A percentile compares a stretch with the other conserved stretches of the same genome.
phyloP scores from a whole-genome alignment of 441 rosid genomes.

The Sinapis alba region DNA sequence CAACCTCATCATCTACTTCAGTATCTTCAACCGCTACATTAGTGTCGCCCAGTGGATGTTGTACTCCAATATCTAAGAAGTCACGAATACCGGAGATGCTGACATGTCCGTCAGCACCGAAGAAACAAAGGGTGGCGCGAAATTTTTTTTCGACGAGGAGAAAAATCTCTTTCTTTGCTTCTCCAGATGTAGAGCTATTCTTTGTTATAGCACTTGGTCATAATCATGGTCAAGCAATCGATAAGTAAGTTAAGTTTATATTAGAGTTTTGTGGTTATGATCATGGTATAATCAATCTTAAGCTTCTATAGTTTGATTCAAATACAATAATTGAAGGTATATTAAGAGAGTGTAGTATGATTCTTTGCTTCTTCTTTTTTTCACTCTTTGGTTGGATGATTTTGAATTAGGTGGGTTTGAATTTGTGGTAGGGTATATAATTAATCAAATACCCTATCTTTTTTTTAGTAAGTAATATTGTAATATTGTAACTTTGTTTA shows the following conservation, averaged over 20 bases:
- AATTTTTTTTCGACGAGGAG: conserved; percentile 51
- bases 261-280: conserved; percentile 39
- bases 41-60: conserved; percentile 46
- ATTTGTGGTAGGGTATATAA: conserved; percentile 33
- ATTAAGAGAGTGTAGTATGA: conserved; percentile 32
- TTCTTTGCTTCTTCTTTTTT: background rate
- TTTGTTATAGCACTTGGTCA: conserved; percentile 53
- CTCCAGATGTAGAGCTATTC: conserved; percentile 88
- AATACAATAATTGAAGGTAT: conserved; percentile 27
- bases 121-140: conserved; percentile 60
- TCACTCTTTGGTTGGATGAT: background rate
- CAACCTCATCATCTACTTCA: conserved; percentile 31
- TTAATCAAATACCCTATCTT: conserved; percentile 17
- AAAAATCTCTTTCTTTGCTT: conserved; percentile 81
- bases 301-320: conserved; percentile 11
- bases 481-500: background rate
- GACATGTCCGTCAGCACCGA: conserved; percentile 93
- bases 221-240: conserved; percentile 16
- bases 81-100: conserved; percentile 72
- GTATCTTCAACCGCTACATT: conserved; percentile 17
- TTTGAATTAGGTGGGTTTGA: conserved; percentile 36
- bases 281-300: background rate
- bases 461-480: background rate
- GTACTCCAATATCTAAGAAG: conserved; percentile 74
- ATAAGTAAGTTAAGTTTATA: conserved; percentile 30